A percentile compares a stretch with the other conserved stretches of the same genome.
Evolutionary conservation across 2,329 filamentous ascomycete genomes (phyloP).

Genomic region (Chrysoporthe austroafricana): DNA sequence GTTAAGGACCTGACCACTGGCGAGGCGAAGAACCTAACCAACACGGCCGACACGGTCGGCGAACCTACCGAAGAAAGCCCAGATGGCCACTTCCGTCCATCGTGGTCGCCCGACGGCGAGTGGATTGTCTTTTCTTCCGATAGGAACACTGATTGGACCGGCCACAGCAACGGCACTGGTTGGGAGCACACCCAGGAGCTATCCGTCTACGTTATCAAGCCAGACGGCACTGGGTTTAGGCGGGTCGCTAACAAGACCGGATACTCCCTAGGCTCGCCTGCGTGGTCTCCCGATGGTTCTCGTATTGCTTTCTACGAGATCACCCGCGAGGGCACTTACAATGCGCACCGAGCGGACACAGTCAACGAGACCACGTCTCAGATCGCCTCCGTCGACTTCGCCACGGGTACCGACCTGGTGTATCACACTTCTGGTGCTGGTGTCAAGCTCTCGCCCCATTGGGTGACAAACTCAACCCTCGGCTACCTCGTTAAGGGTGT

Average conservation of each 20-base stretch:
- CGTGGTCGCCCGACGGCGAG: conserved; percentile 46
- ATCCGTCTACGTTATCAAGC: conserved; percentile 44
- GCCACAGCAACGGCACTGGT: conserved; percentile 44
- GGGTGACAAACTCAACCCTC: conserved; percentile 29
- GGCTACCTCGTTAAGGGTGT: conserved; percentile 38
- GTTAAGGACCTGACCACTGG: conserved; percentile 43
- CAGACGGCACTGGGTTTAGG: conserved; percentile 43
- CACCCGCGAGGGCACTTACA: conserved; percentile 42
- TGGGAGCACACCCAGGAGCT: conserved; percentile 48
- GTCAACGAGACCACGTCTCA: conserved; percentile 35
- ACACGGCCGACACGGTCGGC: conserved; percentile 33
- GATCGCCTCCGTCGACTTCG: conserved; percentile 44
- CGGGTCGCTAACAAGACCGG: conserved; percentile 38
- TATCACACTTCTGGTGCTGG: conserved; percentile 36
- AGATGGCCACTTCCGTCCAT: conserved; percentile 43
- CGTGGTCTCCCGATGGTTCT: conserved; percentile 42
- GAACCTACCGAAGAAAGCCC: conserved; percentile 30
- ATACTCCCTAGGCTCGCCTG: conserved; percentile 44
- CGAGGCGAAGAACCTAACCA: conserved; percentile 40
- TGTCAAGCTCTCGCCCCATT: conserved; percentile 38
- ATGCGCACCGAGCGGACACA: conserved; percentile 38
- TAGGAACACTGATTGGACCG: conserved; percentile 46
- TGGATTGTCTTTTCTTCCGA: conserved; percentile 48
- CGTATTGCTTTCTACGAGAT: conserved; percentile 46
- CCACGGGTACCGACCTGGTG: conserved; percentile 40